Percentiles rank a stretch among this genome's conserved stretches.
Evolutionary conservation across 2,329 filamentous ascomycete genomes (phyloP).

Genomic region (Polytolypa hystricis): DNA sequence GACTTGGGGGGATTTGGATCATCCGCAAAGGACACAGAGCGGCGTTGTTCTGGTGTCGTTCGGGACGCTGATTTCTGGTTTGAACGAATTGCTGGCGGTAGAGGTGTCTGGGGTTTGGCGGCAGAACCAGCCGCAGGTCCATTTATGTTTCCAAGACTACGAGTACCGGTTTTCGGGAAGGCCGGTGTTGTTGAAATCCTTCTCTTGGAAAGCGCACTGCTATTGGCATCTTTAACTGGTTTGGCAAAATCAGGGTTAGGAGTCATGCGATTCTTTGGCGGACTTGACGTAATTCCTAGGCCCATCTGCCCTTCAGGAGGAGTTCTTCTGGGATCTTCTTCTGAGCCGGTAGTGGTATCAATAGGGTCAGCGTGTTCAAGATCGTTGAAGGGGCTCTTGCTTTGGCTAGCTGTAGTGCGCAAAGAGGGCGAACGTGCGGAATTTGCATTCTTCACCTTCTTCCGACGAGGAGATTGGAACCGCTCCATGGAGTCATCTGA

Average conservation of each 20-base stretch:
- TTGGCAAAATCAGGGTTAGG: not conserved
- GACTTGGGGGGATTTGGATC: not conserved
- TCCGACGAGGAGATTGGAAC: not conserved
- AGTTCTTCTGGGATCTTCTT: not conserved
- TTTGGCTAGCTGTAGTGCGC: not conserved
- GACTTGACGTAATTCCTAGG: constrained; percentile 20
- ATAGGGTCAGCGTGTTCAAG: not conserved
- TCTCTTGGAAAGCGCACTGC: not conserved
- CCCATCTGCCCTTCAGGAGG: constrained; percentile 9
- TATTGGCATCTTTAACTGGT: not conserved
- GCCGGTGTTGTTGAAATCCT: not conserved
- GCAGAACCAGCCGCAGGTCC: not conserved
- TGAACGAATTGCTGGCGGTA: not conserved
- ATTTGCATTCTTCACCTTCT: not conserved
- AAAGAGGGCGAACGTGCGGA: not conserved
- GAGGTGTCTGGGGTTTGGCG: not conserved
- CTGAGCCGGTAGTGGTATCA: not conserved
- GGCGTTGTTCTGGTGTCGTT: too few species aligned
- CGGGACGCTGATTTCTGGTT: not conserved
- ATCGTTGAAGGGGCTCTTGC: too few species aligned
- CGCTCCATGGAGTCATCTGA: too few species aligned
- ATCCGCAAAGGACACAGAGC: constrained; percentile 3
- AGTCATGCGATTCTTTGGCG: constrained; percentile 13
- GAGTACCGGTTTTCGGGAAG: not conserved
- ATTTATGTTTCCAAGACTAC: too few species aligned